These are phyloP conservation scores for Tetragonia tetragonoides DNA, from an alignment of 148 eudicot genomes.

Conservation along the genomic window DNA sequence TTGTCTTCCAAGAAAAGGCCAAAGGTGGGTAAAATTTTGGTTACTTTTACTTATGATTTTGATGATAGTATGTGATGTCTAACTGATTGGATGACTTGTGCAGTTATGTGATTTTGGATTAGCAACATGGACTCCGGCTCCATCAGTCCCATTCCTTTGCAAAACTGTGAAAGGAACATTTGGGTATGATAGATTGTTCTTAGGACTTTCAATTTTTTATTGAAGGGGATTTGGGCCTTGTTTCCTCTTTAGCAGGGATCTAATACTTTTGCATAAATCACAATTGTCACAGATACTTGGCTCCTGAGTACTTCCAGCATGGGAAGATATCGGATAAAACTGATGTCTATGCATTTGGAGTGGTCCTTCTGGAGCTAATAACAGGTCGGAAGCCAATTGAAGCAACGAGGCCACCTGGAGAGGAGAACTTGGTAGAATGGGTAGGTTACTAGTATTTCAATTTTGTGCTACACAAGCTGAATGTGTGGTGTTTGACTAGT, in stretches of 20 bases:
- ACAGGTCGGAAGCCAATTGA: conserved; percentile 92
- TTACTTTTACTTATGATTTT: background rate
- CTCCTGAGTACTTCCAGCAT: conserved; percentile 98
- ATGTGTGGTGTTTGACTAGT: conserved; percentile 3
- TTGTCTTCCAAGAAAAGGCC: conserved; percentile 82
- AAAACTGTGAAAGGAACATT: conserved; percentile 99
- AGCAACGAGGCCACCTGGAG: conserved; percentile 68
- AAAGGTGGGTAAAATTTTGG: conserved; percentile 43
- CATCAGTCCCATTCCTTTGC: conserved; percentile 95
- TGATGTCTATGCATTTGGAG: conserved; percentile 93
- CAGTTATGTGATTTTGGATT: conserved; percentile 96
- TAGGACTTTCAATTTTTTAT: background rate
- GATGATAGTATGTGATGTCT: conserved; percentile 7
- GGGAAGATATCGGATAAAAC: conserved; percentile 96
- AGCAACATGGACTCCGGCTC: conserved; percentile 96
- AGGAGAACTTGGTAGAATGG: conserved; percentile 94
- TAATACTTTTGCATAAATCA: background rate
- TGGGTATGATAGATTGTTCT: conserved; percentile 59
- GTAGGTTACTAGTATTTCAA: conserved; percentile 41
- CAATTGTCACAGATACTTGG: conserved; percentile 62
- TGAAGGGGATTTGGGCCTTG: background rate
- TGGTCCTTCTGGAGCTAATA: conserved; percentile 80
- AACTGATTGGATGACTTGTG: conserved; percentile 25
- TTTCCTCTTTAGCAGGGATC: background rate
- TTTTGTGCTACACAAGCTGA: conserved; percentile 1